A percentile compares a stretch with the other conserved stretches of the same genome.
Evolutionary conservation across 805 yeast species (phyloP).

Genomic region (Lachancea meyersii): DNA sequence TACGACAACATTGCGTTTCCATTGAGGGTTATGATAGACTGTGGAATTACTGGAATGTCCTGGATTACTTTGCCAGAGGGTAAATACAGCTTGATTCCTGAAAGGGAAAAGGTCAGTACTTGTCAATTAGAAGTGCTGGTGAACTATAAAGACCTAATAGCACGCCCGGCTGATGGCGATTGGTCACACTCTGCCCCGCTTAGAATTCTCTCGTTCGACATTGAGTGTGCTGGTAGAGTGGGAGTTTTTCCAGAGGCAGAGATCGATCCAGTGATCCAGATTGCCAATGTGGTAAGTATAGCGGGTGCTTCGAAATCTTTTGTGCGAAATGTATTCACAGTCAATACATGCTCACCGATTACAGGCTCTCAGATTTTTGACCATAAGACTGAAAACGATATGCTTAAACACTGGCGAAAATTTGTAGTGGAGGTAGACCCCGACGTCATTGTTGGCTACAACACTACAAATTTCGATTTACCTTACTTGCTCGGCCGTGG

Average conservation of each 20-base stretch:
- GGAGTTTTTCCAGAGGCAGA: constrained; percentile 96
- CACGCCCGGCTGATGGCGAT: constrained; percentile 88
- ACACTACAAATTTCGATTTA: constrained; percentile 88
- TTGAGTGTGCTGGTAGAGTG: constrained; percentile 96
- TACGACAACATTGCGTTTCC: constrained; percentile 88
- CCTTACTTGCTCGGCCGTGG: constrained; percentile 92
- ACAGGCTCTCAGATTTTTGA: constrained; percentile 88
- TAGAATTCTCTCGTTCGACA: constrained; percentile 89
- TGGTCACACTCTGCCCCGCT: constrained; percentile 92
- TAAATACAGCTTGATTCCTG: constrained; percentile 48
- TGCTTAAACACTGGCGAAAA: constrained; percentile 81
- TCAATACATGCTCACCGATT: constrained; percentile 83
- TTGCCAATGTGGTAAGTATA: constrained; percentile 86
- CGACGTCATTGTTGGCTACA: constrained; percentile 94
- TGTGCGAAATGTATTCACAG: constrained; percentile 89
- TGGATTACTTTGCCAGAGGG: constrained; percentile 88
- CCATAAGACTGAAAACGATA: constrained; percentile 66
- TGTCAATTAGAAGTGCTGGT: constrained; percentile 83
- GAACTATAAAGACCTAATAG: constrained; percentile 57
- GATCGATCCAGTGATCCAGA: constrained; percentile 90
- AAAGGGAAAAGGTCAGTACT: constrained; percentile 47
- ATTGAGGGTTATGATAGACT: constrained; percentile 84
- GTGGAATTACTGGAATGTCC: constrained; percentile 91
- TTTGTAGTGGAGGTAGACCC: constrained; percentile 84
- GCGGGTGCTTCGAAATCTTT: constrained; percentile 79